Base-by-base conservation (phyloP, 306 rosid genomes). In the Prunus campanulata region DNA sequence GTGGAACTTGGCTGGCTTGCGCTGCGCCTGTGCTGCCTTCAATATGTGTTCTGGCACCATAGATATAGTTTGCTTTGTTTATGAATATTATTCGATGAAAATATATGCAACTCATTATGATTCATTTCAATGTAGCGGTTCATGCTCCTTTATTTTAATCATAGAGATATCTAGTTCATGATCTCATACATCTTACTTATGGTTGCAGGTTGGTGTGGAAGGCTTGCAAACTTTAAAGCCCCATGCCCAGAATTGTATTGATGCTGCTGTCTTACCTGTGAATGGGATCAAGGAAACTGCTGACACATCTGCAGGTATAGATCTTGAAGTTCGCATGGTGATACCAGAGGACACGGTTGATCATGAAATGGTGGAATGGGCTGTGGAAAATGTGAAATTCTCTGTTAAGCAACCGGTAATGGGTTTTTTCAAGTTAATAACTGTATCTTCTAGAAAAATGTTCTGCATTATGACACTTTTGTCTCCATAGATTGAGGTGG, bases 141-240 rank as follows among this genome's bases (percentile, higher is more conserved):
- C 44, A 16, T 24, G 46, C 47, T 9, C 11, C 66, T 59, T 57
- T 6, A 39, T 72, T 35, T 62, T 52, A 14, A 66, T 24, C 78
- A 66, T n/a, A 14, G 35, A 64, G 63, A 66, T 83, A 47, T 72
- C 25, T 12, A 73, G 68, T 76, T 66, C 66, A 48, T 51, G 55
- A 12, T 71, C 83, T 72, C 80, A 51, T 25, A 62, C 73, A 25
- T 68, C 70, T 55, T 42, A 67, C 63, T 44, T 27, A 66, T 73
- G 68, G 30, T 74, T 87, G 77, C 89, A 94, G 98, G 88, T 91
- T 76, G 89, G 93, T 76, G 83, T 91, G 72, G 90, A 90, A 81
- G 98, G 98, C 54, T 77, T 94, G 86, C 96, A 86, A 86, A 86
- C 83, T 60, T 78, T 90, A 78, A 94, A 94, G 88, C 97, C 98